Base-by-base conservation (phyloP, 805 yeast species). In the Pichia rugopelliculosa region DNA sequence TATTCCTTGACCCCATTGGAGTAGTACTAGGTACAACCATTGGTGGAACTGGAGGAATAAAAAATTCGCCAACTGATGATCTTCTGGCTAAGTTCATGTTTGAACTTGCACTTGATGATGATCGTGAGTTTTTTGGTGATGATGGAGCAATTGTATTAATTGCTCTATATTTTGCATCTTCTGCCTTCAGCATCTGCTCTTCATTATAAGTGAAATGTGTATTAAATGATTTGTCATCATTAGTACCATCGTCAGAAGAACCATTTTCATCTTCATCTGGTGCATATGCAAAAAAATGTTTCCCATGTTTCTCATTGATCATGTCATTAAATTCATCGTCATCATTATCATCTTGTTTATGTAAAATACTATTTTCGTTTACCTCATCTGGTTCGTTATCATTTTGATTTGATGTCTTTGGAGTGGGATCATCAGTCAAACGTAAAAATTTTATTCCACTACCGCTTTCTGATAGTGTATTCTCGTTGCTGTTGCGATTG, bases 201-300 rank as follows among this genome's bases (percentile, higher is more conserved):
- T 84, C 88, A 6, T 79, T 75, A 44, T 81, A 71, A 1, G 87
- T 78, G 57, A 71, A 82, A 59, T 82, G 83, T 9, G 86, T 75
- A 25, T 53, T 59, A 1, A 53, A 39, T 17, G 53, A 37, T 34
- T 49, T 49, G 4, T 44, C 49, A 6, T 44, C 48, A 30, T 51
- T 47, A 36, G 44, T 45, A 10, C 43, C 45, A 6, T 41, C 48
- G 30, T 52, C 46, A 38, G 44, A 47, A 8, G 38, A 48, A 40
- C 44, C 44, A 12, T 27, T 49, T 8, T 42, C 52, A 6, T 45
- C 51, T 10, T 52, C 57, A 24, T 49, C 51, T 9, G 43, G 53
- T 26, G 43, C 53, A 20, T 42, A 48, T 23, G 24, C 26, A 9
- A 25, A 46, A 42, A 39, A 42, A 18, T 30, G 34, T 38, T 38